These are phyloP conservation scores for Anaeromyces robustus DNA, from an alignment of 192 early-diverging fungal species.

Conservation along the genomic window DNA sequence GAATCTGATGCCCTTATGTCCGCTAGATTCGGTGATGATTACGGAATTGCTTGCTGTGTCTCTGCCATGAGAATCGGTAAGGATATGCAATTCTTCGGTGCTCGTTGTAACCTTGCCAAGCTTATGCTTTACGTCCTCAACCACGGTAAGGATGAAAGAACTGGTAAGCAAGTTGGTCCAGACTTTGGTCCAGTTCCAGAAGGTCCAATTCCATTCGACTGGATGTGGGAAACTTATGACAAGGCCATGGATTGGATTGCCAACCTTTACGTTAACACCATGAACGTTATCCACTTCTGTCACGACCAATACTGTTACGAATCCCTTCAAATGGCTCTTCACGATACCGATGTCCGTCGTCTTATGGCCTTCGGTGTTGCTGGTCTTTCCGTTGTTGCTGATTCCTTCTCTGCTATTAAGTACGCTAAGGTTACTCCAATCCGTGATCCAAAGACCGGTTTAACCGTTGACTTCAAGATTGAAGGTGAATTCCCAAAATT, in stretches of 20 bases:
- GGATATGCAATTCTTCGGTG: constrained; percentile 6
- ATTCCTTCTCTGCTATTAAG: constrained; percentile 10
- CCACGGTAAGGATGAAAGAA: constrained; percentile 1
- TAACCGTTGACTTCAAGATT: constrained; percentile 9
- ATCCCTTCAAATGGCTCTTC: constrained; percentile 9
- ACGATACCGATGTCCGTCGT: constrained; percentile 11
- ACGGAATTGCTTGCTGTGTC: constrained; percentile 12
- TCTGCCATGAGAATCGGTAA: constrained; percentile 9
- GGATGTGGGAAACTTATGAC: constrained; percentile 7
- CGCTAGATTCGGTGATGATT: constrained; percentile 7
- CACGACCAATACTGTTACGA: constrained; percentile 14
- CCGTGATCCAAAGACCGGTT: constrained; percentile 11
- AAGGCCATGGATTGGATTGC: constrained; percentile 13
- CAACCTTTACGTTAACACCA: neutral
- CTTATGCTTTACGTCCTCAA: constrained; percentile 9
- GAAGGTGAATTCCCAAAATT: constrained; percentile 15
- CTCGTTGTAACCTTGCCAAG: constrained; percentile 10
- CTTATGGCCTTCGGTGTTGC: constrained; percentile 10
- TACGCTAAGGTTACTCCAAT: constrained; percentile 10
- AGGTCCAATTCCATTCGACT: constrained; percentile 7
- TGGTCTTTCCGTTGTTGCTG: constrained; percentile 1
- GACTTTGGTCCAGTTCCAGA: neutral
- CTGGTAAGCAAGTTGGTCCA: constrained; percentile 10
- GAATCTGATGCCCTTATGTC: constrained; percentile 10
- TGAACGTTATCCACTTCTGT: constrained; percentile 10